Conservation (phyloP, 2,329 filamentous ascomycete genomes). For the Xylariaceae sp. region DNA sequence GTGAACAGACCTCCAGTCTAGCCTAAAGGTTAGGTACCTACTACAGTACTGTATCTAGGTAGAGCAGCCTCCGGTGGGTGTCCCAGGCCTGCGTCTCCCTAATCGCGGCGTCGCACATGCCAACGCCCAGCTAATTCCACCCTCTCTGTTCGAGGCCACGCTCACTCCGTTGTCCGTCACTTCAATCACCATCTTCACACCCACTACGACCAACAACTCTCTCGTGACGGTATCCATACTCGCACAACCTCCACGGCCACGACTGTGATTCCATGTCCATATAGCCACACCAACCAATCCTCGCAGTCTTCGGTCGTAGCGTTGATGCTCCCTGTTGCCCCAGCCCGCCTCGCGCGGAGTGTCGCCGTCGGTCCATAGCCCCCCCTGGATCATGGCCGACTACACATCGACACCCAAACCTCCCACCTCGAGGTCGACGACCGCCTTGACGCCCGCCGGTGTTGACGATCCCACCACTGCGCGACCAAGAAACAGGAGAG, state of each 20-base stretch:
- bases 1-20: no score
- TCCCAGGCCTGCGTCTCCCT: no score
- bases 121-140: slow-evolving; percentile 5
- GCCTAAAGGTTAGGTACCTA: no score
- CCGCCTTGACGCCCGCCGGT: slow-evolving; percentile 40
- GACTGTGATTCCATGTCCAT: slow-evolving; percentile 20
- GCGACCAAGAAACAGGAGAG: slow-evolving; percentile 50
- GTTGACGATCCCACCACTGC: slow-evolving; percentile 39
- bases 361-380: slow-evolving; percentile 18
- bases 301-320: slow-evolving; percentile 11
- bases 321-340: slow-evolving; percentile 23
- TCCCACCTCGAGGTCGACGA: slow-evolving; percentile 41
- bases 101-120: neutral
- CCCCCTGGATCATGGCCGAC: slow-evolving; percentile 27
- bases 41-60: no score
- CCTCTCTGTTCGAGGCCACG: slow-evolving; percentile 3
- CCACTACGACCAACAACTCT: neutral
- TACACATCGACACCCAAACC: slow-evolving; percentile 20
- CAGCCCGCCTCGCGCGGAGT: slow-evolving; percentile 26
- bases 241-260: neutral
- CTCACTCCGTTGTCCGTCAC: slow-evolving; percentile 2
- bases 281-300: slow-evolving; percentile 14
- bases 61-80: no score
- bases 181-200: neutral
- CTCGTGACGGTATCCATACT: neutral